Conservation (phyloP, 441 rosid genomes). For the Erodium moschatum region DNA sequence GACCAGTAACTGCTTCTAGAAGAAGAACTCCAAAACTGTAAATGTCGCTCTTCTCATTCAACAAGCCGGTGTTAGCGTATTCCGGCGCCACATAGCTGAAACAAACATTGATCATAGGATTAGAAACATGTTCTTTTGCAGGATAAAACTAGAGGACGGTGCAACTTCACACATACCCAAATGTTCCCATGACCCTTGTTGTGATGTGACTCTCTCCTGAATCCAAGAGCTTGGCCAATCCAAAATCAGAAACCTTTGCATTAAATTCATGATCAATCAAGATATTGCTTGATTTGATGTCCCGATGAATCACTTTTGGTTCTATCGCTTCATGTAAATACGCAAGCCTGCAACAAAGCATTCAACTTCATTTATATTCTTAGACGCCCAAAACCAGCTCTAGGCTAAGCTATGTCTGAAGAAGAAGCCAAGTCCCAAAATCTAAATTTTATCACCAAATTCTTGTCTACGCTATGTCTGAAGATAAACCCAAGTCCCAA, state of each 20-base stretch:
- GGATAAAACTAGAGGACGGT: not conserved
- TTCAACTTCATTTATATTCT: not conserved
- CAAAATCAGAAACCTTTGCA: constrained; percentile 93
- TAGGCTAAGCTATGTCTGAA: too few species aligned
- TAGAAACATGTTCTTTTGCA: not conserved
- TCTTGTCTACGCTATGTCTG: not conserved
- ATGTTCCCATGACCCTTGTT: constrained; percentile 97
- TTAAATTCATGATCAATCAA: constrained; percentile 80
- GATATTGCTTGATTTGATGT: constrained; percentile 89
- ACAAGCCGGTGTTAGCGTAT: constrained; percentile 84
- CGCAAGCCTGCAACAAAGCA: constrained; percentile 52
- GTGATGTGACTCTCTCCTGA: constrained; percentile 94
- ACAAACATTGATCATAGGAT: not conserved
- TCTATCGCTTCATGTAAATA: constrained; percentile 95
- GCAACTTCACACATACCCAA: constrained; percentile 43
- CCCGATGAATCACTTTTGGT: constrained; percentile 96
- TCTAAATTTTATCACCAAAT: constrained; percentile 15
- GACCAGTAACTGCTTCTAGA: constrained; percentile 77
- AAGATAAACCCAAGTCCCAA: too few species aligned
- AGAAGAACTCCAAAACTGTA: constrained; percentile 89
- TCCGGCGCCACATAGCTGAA: constrained; percentile 91
- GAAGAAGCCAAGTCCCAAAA: not conserved
- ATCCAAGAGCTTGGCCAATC: constrained; percentile 88
- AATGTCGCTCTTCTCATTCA: constrained; percentile 94
- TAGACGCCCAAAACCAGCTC: not conserved